Evolutionary conservation across 371 early-diverging fungal species (phyloP).

Genomic region (Syncephalastrum racemosum): DNA sequence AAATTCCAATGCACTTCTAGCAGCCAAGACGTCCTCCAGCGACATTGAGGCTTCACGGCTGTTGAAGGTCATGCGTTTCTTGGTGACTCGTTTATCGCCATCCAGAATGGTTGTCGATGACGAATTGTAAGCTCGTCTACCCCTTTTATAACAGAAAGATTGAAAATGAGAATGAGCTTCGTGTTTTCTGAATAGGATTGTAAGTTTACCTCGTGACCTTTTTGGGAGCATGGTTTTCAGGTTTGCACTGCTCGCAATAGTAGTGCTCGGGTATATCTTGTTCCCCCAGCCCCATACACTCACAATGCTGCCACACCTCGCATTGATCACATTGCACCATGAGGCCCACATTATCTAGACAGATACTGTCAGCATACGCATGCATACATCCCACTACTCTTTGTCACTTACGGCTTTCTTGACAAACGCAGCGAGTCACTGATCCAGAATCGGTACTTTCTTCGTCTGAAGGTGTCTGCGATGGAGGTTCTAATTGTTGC

Average conservation of each 20-base stretch:
- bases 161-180: neutral
- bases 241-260: conserved; percentile 84
- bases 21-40: conserved; percentile 51
- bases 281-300: conserved; percentile 72
- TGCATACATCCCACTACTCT: conserved; percentile 46
- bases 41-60: conserved; percentile 59
- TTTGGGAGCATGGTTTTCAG: conserved; percentile 63
- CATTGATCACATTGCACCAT: conserved; percentile 93
- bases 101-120: conserved; percentile 4
- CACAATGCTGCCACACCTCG: conserved; percentile 90
- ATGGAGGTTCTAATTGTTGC: conserved; percentile 9
- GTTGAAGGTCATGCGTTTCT: conserved; percentile 56
- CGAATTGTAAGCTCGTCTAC: conserved; percentile 16
- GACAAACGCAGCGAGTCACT: conserved; percentile 82
- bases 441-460: conserved; percentile 65
- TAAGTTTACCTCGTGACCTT: conserved; percentile 4
- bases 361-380: conserved; percentile 41
- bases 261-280: conserved; percentile 82
- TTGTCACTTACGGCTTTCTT: conserved; percentile 62
- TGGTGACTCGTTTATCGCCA: conserved; percentile 37
- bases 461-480: conserved; percentile 38
- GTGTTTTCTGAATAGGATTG: neutral
- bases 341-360: conserved; percentile 67
- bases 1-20: conserved; percentile 35
- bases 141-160: conserved; percentile 4